These are phyloP conservation scores for Aristolochia californica DNA, from an alignment of 164 flowering plant genomes.

Conservation along the genomic window DNA sequence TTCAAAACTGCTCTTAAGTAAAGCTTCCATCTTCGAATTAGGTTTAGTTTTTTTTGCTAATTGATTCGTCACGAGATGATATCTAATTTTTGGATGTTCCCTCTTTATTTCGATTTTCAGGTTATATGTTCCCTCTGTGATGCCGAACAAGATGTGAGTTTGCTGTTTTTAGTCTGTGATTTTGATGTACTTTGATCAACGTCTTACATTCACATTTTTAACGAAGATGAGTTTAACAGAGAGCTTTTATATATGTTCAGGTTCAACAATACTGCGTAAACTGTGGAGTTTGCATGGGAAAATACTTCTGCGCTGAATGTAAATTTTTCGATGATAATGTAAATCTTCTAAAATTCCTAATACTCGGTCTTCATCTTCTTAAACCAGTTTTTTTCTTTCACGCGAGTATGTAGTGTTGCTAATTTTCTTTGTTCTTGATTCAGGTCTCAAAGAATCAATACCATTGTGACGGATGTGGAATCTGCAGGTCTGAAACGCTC, in stretches of 20 bases:
- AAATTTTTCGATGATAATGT: conserved; percentile 90
- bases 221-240: too few species aligned
- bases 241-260: conserved; percentile 23
- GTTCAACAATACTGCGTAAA: conserved; percentile 59
- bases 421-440: neutral
- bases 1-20: neutral
- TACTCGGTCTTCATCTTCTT: neutral
- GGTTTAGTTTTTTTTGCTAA: too few species aligned
- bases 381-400: too few species aligned
- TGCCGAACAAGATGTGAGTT: conserved; percentile 83
- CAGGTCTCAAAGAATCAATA: conserved; percentile 84
- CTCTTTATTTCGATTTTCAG: conserved; percentile 26
- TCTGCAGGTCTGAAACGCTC: conserved; percentile 45
- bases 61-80: too few species aligned
- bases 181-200: neutral
- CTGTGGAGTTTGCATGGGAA: conserved; percentile 86
- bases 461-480: conserved; percentile 88
- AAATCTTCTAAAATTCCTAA: conserved; percentile 7
- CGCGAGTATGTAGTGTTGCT: too few species aligned
- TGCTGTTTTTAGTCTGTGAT: neutral
- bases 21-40: too few species aligned
- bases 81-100: too few species aligned
- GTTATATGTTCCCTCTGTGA: conserved; percentile 75
- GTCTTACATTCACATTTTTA: too few species aligned
- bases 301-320: conserved; percentile 70